A percentile compares a stretch with the other conserved stretches of the same genome.
phyloP scores from a whole-genome alignment of 1,139 yeast species.

The Debaryomycetaceae sp. region DNA sequence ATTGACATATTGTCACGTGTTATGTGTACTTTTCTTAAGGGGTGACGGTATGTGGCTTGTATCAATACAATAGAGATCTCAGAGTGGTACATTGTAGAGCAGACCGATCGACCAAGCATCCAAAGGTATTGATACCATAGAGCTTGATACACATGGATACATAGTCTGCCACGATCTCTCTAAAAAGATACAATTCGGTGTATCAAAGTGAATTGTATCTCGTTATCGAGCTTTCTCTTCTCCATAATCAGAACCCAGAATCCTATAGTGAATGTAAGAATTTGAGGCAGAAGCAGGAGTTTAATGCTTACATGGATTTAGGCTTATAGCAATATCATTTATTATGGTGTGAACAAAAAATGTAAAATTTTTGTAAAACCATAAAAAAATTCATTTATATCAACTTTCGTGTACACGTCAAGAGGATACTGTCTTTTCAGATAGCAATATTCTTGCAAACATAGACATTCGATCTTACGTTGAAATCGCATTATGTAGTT shows the following conservation, averaged over 20 bases:
- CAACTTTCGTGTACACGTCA: background rate
- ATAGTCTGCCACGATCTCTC: constrained; percentile 39
- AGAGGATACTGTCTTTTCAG: background rate
- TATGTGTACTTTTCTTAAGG: too few relatives aligned
- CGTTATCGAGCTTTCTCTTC: constrained; percentile 56
- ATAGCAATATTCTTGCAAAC: background rate
- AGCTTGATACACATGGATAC: background rate
- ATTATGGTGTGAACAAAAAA: background rate
- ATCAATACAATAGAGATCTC: too few relatives aligned
- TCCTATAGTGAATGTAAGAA: constrained; percentile 48
- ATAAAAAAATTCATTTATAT: background rate
- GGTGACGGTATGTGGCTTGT: too few relatives aligned
- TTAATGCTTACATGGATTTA: background rate
- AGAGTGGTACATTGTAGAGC: constrained; percentile 17
- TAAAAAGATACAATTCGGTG: constrained; percentile 30
- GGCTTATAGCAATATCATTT: background rate
- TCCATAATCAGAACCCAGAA: constrained; percentile 66
- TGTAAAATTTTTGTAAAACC: background rate
- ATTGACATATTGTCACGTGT: too few relatives aligned
- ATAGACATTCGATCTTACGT: background rate
- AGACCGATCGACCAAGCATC: constrained; percentile 16
- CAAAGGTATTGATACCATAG: background rate
- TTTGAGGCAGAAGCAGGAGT: constrained; percentile 77
- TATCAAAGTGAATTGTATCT: constrained; percentile 33
- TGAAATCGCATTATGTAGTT: too few relatives aligned